phyloP scores from a whole-genome alignment of 768 basidiomycete genomes.

The Phallus indusiatus region DNA sequence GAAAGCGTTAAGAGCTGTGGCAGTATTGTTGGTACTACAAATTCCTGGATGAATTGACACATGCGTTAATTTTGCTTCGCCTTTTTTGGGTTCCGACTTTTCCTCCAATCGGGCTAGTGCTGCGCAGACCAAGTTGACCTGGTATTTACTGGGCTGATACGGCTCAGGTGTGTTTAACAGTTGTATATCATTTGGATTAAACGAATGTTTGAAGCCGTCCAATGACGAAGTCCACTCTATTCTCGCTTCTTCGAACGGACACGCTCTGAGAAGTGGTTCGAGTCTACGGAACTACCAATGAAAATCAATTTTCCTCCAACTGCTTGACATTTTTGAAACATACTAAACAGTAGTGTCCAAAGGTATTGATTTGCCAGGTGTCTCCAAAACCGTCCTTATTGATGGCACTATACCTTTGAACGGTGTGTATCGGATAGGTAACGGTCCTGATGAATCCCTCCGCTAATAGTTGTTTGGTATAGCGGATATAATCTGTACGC shows the following conservation, averaged over 20 bases:
- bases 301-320: neutral
- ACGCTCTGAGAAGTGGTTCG: slow-evolving; percentile 35
- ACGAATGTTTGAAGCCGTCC: slow-evolving; percentile 45
- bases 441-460: slow-evolving; percentile 35
- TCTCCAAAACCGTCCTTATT: slow-evolving; percentile 66
- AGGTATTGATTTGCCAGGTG: slow-evolving; percentile 81
- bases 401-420: slow-evolving; percentile 47
- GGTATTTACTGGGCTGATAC: slow-evolving; percentile 68
- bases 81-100: slow-evolving; percentile 12
- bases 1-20: slow-evolving; percentile 31
- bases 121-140: slow-evolving; percentile 58
- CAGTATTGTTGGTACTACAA: slow-evolving; percentile 52
- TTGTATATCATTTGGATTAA: slow-evolving; percentile 65
- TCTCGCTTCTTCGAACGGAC: slow-evolving; percentile 35
- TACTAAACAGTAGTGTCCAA: slow-evolving; percentile 73
- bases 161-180: slow-evolving; percentile 47
- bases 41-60: slow-evolving; percentile 63
- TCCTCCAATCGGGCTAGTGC: slow-evolving; percentile 41
- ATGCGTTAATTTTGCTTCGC: slow-evolving; percentile 36
- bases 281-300: slow-evolving; percentile 50
- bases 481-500: slow-evolving; percentile 40
- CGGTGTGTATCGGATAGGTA: slow-evolving; percentile 45
- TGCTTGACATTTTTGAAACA: slow-evolving; percentile 19
- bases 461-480: slow-evolving; percentile 37
- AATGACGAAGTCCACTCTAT: slow-evolving; percentile 77